Percentiles rank a stretch among this genome's conserved stretches.
phyloP scores from a whole-genome alignment of 805 yeast species.

The Yueomyces sinensis region DNA sequence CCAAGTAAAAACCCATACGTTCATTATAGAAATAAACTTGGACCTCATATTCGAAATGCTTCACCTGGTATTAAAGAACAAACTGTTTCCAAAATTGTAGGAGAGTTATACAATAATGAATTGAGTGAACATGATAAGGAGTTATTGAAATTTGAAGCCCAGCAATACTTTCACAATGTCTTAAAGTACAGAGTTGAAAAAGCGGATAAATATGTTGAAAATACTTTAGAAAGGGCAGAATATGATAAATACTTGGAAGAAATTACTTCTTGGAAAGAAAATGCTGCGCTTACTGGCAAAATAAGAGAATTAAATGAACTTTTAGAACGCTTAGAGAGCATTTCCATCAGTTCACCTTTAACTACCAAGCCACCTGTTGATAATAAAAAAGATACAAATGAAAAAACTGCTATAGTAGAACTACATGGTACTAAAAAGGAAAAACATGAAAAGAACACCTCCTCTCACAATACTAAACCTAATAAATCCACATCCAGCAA shows the following conservation, averaged over 20 bases:
- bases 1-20: slow-evolving; percentile 3
- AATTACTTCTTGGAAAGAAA: slow-evolving; percentile 1
- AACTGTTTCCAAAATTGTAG: slow-evolving; percentile 3
- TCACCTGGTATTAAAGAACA: slow-evolving; percentile 1
- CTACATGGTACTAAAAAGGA: background rate
- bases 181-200: background rate
- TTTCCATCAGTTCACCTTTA: background rate
- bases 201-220: slow-evolving; percentile 1
- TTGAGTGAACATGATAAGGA: slow-evolving; percentile 1
- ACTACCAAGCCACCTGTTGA: background rate
- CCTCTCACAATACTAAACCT: background rate
- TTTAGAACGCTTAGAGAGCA: slow-evolving; percentile 1
- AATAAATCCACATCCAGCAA: too few relatives aligned
- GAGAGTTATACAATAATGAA: slow-evolving; percentile 3
- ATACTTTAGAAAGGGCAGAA: background rate
- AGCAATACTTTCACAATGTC: background rate
- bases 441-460: background rate
- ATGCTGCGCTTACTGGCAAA: background rate
- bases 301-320: slow-evolving; percentile 1
- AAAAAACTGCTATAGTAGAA: too few relatives aligned
- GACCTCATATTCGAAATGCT: slow-evolving; percentile 2
- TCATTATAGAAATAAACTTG: slow-evolving; percentile 3
- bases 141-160: slow-evolving; percentile 3
- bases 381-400: background rate
- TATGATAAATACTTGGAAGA: slow-evolving; percentile 1